Evolutionary conservation across 2,329 filamentous ascomycete species (phyloP).

Genomic region (Xylaria hypoxylon): DNA sequence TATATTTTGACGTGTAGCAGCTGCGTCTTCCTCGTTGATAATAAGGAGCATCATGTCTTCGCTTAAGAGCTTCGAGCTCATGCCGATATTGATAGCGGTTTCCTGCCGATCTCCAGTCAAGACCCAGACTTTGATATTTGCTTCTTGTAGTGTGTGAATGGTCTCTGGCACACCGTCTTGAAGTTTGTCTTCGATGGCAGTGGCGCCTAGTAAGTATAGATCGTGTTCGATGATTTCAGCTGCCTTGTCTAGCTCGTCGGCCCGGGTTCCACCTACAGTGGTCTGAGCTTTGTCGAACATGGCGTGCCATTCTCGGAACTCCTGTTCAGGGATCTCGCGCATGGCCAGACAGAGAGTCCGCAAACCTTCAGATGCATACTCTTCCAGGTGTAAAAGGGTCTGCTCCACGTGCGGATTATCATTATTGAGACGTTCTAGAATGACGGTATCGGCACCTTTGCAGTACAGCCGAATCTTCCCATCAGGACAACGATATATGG

Average conservation of each 20-base stretch:
- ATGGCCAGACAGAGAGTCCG: conserved; percentile 94
- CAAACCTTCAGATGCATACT: conserved; percentile 95
- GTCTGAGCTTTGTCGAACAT: conserved; percentile 90
- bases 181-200: conserved; percentile 95
- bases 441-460: conserved; percentile 98
- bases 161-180: conserved; percentile 98
- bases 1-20: conserved; percentile 86
- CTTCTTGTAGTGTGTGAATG: conserved; percentile 95
- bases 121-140: conserved; percentile 99
- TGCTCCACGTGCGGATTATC: conserved; percentile 88
- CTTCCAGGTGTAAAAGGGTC: conserved; percentile 96
- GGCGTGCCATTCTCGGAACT: conserved; percentile 87
- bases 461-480: conserved; percentile 94
- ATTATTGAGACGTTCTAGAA: conserved; percentile 86
- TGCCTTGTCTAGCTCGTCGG: conserved; percentile 96
- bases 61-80: conserved; percentile 98
- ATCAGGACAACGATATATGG: conserved; percentile 95
- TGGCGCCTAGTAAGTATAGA: conserved; percentile 90
- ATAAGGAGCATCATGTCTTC: conserved; percentile 99
- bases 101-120: conserved; percentile 97
- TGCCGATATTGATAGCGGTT: conserved; percentile 99
- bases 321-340: conserved; percentile 90
- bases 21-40: conserved; percentile 87
- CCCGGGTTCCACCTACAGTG: conserved; percentile 90
- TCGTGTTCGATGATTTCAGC: conserved; percentile 95